Conservation (phyloP, 2,329 filamentous ascomycete species). For the Podosphaera fusca region DNA sequence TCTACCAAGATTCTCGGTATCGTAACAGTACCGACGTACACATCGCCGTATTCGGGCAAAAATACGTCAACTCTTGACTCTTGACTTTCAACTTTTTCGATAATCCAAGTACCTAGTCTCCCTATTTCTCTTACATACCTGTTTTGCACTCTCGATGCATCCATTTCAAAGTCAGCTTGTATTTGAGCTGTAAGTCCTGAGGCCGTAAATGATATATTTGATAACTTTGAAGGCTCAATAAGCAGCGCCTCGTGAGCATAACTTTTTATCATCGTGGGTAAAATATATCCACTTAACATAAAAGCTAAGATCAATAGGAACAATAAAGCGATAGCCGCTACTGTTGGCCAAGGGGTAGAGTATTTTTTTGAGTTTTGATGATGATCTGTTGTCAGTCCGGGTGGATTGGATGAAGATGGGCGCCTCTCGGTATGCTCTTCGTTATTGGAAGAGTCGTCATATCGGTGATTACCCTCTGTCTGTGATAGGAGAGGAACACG, state of each 20-base stretch:
- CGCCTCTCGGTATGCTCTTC: conserved; percentile 4
- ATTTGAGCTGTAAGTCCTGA: conserved; percentile 59
- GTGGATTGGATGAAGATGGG: too few species aligned
- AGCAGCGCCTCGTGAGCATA: conserved; percentile 70
- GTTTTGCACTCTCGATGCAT: conserved; percentile 52
- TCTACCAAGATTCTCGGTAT: conserved; percentile 56
- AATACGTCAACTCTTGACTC: conserved; percentile 53
- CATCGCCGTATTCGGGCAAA: conserved; percentile 60
- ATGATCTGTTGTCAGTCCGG: conserved; percentile 10
- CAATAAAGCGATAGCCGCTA: conserved; percentile 47
- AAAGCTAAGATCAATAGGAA: conserved; percentile 40
- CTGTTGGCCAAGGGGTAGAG: conserved; percentile 46
- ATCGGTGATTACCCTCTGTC: conserved; percentile 12
- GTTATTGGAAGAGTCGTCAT: conserved; percentile 8
- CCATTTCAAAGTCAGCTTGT: conserved; percentile 60
- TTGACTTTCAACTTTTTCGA: conserved; percentile 49
- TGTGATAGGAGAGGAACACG: conserved; percentile 16
- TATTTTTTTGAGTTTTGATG: conserved; percentile 17
- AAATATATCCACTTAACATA: conserved; percentile 57
- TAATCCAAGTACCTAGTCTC: conserved; percentile 56
- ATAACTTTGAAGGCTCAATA: conserved; percentile 62
- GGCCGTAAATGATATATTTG: conserved; percentile 63
- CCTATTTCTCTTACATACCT: conserved; percentile 53
- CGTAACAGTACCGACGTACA: conserved; percentile 52
- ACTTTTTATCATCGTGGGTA: conserved; percentile 56